Conservation (phyloP, 1,139 yeast species). For the Debaryomyces nepalensis region DNA sequence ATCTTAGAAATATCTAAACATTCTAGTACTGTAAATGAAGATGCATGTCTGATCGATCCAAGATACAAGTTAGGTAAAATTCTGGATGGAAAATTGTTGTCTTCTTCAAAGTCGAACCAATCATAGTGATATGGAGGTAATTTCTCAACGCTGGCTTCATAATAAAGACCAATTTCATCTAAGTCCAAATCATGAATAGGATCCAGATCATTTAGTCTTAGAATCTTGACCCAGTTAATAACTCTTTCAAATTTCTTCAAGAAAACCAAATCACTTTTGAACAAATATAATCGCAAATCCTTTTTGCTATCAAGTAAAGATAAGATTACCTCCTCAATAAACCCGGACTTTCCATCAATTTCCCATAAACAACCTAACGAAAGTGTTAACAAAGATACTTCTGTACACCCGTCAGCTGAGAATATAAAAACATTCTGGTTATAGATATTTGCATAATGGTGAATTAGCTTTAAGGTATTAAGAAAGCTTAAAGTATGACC, state of each 20-base stretch:
- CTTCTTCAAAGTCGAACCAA: slow-evolving; percentile 40
- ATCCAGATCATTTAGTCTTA: slow-evolving; percentile 1
- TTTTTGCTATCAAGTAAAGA: slow-evolving; percentile 20
- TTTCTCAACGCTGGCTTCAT: slow-evolving; percentile 10
- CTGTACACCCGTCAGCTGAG: slow-evolving; percentile 49
- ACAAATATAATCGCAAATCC: slow-evolving; percentile 35
- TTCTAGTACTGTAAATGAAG: slow-evolving; percentile 35
- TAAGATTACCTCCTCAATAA: slow-evolving; percentile 31
- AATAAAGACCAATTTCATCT: slow-evolving; percentile 20
- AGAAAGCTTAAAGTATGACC: slow-evolving; percentile 34
- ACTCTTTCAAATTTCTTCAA: slow-evolving; percentile 38
- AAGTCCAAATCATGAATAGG: slow-evolving; percentile 15
- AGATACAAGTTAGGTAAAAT: slow-evolving; percentile 35
- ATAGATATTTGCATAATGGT: slow-evolving; percentile 24
- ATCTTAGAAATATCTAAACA: slow-evolving; percentile 30
- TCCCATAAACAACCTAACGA: slow-evolving; percentile 23
- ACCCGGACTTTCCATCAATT: slow-evolving; percentile 13
- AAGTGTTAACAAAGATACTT: slow-evolving; percentile 37
- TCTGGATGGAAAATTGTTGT: slow-evolving; percentile 45
- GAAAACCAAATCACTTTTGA: slow-evolving; percentile 37
- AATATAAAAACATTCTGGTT: slow-evolving; percentile 36
- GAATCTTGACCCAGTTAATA: slow-evolving; percentile 18
- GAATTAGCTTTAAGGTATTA: slow-evolving; percentile 38
- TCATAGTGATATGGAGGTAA: slow-evolving; percentile 23
- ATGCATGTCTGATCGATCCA: slow-evolving; percentile 44